Evolutionary conservation across 345 rosid genomes (phyloP).

Genomic region (Zanthoxylum bungeanum): DNA sequence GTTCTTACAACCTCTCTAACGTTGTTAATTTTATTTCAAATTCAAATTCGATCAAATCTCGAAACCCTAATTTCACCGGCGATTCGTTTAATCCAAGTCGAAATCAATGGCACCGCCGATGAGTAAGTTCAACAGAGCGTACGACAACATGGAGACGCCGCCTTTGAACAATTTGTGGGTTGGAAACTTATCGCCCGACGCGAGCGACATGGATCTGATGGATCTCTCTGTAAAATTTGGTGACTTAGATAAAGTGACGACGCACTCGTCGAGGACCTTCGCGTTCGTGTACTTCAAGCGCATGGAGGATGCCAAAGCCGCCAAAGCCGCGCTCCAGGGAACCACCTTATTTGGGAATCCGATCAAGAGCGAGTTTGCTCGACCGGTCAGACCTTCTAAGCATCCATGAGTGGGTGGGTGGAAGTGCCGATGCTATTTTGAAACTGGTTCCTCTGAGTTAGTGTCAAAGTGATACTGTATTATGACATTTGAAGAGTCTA

Average conservation of each 20-base stretch:
- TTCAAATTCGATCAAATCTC: not conserved
- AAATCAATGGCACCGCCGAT: conserved; percentile 38
- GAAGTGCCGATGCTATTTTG: too few relatives aligned
- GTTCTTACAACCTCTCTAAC: not conserved
- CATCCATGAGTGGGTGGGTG: conserved; percentile 95
- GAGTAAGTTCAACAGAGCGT: conserved; percentile 29
- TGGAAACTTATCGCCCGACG: conserved; percentile 58
- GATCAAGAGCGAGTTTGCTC: conserved; percentile 90
- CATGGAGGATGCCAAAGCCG: conserved; percentile 78
- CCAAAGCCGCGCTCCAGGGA: conserved; percentile 79
- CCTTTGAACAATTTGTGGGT: conserved; percentile 85
- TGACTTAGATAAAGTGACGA: conserved; percentile 62
- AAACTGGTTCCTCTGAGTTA: too few relatives aligned
- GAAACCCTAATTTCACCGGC: not conserved
- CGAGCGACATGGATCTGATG: conserved; percentile 65
- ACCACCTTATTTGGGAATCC: conserved; percentile 47
- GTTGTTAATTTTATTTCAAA: not conserved
- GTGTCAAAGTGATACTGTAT: too few relatives aligned
- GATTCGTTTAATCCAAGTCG: not conserved
- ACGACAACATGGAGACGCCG: conserved; percentile 32
- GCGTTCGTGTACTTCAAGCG: conserved; percentile 77
- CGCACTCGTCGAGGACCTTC: conserved; percentile 64
- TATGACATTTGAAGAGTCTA: too few relatives aligned
- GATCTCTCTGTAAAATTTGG: conserved; percentile 62
- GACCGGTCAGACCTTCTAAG: conserved; percentile 92